Conservation (phyloP, 2,329 filamentous ascomycete species). For the Amphichorda felina region DNA sequence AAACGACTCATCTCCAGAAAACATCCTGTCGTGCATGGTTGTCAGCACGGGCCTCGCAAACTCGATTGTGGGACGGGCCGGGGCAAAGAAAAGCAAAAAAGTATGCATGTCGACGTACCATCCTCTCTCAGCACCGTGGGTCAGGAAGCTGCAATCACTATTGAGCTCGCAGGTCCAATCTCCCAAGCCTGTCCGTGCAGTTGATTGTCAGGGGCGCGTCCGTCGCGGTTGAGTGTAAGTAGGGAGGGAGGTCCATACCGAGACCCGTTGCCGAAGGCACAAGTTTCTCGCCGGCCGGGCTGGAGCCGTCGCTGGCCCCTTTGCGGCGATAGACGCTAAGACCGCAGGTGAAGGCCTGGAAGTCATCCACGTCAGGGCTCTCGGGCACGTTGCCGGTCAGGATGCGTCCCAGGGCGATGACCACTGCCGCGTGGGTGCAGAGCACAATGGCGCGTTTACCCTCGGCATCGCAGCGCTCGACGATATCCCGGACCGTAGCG, state of each 20-base stretch:
- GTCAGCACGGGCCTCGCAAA: too few relatives aligned
- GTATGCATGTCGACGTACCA: slow-evolving; percentile 46
- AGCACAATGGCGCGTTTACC: slow-evolving; percentile 62
- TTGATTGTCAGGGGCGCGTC: too few relatives aligned
- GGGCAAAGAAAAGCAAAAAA: slow-evolving; percentile 5
- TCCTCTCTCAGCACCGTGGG: slow-evolving; percentile 71
- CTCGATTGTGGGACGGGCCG: too few relatives aligned
- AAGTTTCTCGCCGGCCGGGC: too few relatives aligned
- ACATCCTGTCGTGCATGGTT: slow-evolving; percentile 18
- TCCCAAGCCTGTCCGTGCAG: slow-evolving; percentile 29
- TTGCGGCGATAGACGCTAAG: slow-evolving; percentile 50
- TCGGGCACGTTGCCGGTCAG: slow-evolving; percentile 70
- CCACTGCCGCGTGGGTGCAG: slow-evolving; percentile 79
- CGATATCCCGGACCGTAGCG: slow-evolving; percentile 55
- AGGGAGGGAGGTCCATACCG: too few relatives aligned
- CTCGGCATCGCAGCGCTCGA: slow-evolving; percentile 60
- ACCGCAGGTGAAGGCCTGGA: slow-evolving; percentile 73
- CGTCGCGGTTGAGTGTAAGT: too few relatives aligned
- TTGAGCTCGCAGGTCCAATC: slow-evolving; percentile 73
- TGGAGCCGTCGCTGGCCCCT: background rate
- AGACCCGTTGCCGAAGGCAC: too few relatives aligned
- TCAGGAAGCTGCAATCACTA: slow-evolving; percentile 76
- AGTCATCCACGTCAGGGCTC: slow-evolving; percentile 64
- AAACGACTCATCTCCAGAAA: slow-evolving; percentile 47
- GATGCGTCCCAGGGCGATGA: slow-evolving; percentile 76